Percentiles rank a stretch among this genome's conserved stretches.
phyloP scores from a whole-genome alignment of 2,329 filamentous ascomycete species.

The Cladosporium phlei region DNA sequence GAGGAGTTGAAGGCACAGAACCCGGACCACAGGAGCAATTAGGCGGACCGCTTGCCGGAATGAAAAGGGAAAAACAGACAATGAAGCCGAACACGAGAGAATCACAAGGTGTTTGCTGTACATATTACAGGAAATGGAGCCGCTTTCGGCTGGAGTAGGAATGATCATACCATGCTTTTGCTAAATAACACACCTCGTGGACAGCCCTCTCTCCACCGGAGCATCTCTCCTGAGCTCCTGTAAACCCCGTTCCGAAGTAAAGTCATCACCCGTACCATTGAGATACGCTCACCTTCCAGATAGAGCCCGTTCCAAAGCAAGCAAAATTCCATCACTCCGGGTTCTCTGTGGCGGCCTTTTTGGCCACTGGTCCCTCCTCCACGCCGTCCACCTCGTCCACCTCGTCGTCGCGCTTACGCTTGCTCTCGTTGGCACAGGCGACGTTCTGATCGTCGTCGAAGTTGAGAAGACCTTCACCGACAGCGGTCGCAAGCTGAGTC shows the following conservation, averaged over 20 bases:
- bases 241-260: too few species aligned
- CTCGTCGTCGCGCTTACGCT: constrained; percentile 1
- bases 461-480: constrained; percentile 3
- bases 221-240: too few species aligned
- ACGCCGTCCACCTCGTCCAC: not conserved
- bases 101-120: constrained; percentile 20
- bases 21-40: constrained; percentile 82
- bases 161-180: constrained; percentile 11
- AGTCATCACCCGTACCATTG: too few species aligned
- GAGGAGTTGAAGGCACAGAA: constrained; percentile 86
- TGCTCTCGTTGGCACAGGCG: not conserved
- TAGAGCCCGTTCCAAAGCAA: too few species aligned
- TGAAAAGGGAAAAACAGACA: constrained; percentile 5
- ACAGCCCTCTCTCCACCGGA: too few species aligned
- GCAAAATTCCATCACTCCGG: too few species aligned
- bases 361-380: not conserved
- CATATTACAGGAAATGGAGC: constrained; percentile 18
- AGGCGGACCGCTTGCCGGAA: not conserved
- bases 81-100: constrained; percentile 8
- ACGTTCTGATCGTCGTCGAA: not conserved
- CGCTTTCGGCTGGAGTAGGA: constrained; percentile 3
- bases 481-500: constrained; percentile 9
- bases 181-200: too few species aligned
- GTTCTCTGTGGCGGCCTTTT: too few species aligned
- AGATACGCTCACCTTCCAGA: too few species aligned